These are phyloP conservation scores for Byssochlamys sp. DNA, from an alignment of 2,329 filamentous ascomycete genomes.

Conservation along the genomic window DNA sequence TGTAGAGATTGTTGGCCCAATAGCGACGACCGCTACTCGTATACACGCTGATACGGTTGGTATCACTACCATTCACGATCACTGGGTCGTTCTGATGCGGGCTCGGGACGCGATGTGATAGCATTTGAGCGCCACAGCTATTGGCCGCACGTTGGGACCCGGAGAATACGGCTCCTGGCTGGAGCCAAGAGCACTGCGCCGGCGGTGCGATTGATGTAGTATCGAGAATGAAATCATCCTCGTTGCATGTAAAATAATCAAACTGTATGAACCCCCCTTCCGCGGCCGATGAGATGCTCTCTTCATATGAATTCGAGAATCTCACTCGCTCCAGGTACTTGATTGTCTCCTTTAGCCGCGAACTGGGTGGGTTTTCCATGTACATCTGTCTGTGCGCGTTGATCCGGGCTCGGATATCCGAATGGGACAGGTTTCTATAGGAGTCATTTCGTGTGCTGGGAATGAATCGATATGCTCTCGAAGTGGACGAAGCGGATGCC, in stretches of 20 bases:
- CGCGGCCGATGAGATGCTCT: slow-evolving; percentile 45
- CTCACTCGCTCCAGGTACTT: slow-evolving; percentile 53
- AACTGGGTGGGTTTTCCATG: slow-evolving; percentile 23
- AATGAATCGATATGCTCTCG: slow-evolving; percentile 16
- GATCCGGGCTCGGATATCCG: slow-evolving; percentile 25
- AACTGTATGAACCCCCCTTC: slow-evolving; percentile 45
- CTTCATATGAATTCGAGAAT: slow-evolving; percentile 43
- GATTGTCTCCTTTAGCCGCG: slow-evolving; percentile 48
- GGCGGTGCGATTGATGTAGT: slow-evolving; percentile 42
- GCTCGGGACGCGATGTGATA: slow-evolving; percentile 20
- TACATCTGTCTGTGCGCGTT: slow-evolving; percentile 29
- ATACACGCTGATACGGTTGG: slow-evolving; percentile 25
- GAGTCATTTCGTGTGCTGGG: slow-evolving; percentile 20
- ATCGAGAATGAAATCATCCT: slow-evolving; percentile 51
- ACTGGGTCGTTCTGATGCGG: slow-evolving; percentile 23
- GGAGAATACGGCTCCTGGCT: slow-evolving; percentile 50
- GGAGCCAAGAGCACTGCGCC: slow-evolving; percentile 51
- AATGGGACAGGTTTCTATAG: slow-evolving; percentile 21
- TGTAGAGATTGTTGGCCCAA: slow-evolving; percentile 19
- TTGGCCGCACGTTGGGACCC: slow-evolving; percentile 52
- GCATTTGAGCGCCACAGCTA: slow-evolving; percentile 15
- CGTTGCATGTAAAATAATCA: slow-evolving; percentile 44
- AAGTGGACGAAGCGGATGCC: neutral
- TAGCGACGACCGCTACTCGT: slow-evolving; percentile 30
- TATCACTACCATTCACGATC: slow-evolving; percentile 27